phyloP scores from a whole-genome alignment of 2,329 filamentous ascomycete species.

The Nigrograna mackinnonii region DNA sequence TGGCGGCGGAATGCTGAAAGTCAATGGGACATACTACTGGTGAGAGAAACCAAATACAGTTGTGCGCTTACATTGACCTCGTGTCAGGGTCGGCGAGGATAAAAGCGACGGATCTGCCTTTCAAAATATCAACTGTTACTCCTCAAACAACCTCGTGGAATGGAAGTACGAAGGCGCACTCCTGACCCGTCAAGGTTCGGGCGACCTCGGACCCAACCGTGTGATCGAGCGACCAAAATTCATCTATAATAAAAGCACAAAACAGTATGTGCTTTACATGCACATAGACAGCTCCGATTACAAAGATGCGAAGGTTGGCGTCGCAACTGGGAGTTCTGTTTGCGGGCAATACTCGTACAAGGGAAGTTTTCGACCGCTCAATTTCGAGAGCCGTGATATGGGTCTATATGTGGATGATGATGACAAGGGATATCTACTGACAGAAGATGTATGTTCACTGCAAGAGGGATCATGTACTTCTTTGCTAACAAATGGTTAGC shows the following conservation, averaged over 20 bases:
- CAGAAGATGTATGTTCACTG: slow-evolving; percentile 62
- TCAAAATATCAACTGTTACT: slow-evolving; percentile 70
- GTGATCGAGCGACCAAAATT: slow-evolving; percentile 71
- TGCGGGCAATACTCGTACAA: slow-evolving; percentile 63
- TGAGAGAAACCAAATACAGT: slow-evolving; percentile 10
- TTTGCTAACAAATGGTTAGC: no score
- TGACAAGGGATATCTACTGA: slow-evolving; percentile 63
- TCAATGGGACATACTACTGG: slow-evolving; percentile 62
- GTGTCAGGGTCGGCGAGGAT: slow-evolving; percentile 67
- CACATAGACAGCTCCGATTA: slow-evolving; percentile 68
- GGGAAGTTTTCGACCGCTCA: slow-evolving; percentile 51
- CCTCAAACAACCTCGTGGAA: slow-evolving; percentile 63
- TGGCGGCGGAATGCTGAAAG: slow-evolving; percentile 65
- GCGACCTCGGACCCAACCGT: slow-evolving; percentile 63
- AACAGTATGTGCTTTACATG: slow-evolving; percentile 70
- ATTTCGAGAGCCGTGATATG: slow-evolving; percentile 60
- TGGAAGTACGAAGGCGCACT: slow-evolving; percentile 66
- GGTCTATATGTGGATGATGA: slow-evolving; percentile 66
- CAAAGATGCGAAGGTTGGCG: slow-evolving; percentile 65
- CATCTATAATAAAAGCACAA: slow-evolving; percentile 66
- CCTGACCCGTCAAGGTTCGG: slow-evolving; percentile 56
- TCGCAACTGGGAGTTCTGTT: slow-evolving; percentile 62
- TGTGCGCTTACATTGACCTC: background rate
- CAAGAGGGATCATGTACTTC: no score
- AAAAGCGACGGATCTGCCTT: slow-evolving; percentile 66